phyloP scores from a whole-genome alignment of 164 flowering plant species.

The Hamamelis virginiana region DNA sequence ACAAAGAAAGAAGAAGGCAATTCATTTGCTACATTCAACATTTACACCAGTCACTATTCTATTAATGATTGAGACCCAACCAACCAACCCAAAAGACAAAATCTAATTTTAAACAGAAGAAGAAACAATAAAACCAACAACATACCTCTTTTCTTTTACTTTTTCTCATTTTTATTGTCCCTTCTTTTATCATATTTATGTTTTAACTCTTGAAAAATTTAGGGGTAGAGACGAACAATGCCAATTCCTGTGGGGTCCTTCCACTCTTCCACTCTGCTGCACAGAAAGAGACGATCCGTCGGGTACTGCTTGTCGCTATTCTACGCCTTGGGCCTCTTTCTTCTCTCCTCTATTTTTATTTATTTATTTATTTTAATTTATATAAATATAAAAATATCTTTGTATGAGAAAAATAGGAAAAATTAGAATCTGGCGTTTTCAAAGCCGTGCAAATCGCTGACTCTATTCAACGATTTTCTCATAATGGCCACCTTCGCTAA shows the following conservation, averaged over 20 bases:
- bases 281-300: constrained; percentile 30
- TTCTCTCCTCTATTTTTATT: neutral
- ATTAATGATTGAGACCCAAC: neutral
- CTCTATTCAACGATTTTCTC: constrained; percentile 77
- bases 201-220: neutral
- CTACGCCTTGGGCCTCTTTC: constrained; percentile 11
- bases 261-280: constrained; percentile 8
- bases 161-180: neutral
- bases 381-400: neutral
- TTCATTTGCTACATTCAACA: constrained; percentile 3
- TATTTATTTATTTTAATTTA: neutral
- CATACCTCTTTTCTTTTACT: neutral
- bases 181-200: neutral
- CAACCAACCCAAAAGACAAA: neutral
- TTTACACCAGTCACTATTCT: too few relatives aligned
- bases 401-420: constrained; percentile 1
- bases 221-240: neutral
- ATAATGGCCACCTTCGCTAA: constrained; percentile 80
- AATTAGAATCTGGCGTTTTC: constrained; percentile 93
- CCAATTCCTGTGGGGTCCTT: neutral
- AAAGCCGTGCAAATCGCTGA: constrained; percentile 93
- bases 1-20: neutral
- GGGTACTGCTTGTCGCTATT: constrained; percentile 22
- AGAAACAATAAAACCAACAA: neutral
- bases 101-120: neutral